Conservation (phyloP, 805 yeast species). For the Lipomyces yamanashiensis region DNA sequence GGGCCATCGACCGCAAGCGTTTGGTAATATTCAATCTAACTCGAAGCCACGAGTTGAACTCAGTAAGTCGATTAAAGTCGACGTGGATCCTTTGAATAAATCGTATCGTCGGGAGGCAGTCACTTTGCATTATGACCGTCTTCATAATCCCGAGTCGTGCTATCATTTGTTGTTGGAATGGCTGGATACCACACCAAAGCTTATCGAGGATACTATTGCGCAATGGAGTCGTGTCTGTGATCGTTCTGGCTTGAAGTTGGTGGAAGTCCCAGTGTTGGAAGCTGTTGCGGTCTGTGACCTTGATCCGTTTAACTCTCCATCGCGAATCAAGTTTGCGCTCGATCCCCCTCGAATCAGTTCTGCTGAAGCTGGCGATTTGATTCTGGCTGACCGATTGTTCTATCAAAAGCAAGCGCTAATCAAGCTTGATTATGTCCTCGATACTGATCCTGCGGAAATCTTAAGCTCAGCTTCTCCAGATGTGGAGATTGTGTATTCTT, state of each 20-base stretch:
- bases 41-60: slow-evolving; percentile 53
- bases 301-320: slow-evolving; percentile 88
- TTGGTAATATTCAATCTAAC: slow-evolving; percentile 14
- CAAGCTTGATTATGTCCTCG: slow-evolving; percentile 74
- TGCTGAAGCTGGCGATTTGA: slow-evolving; percentile 22
- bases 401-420: slow-evolving; percentile 78
- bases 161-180: slow-evolving; percentile 91
- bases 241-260: slow-evolving; percentile 75
- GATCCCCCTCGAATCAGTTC: slow-evolving; percentile 59
- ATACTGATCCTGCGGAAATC: slow-evolving; percentile 66
- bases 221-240: slow-evolving; percentile 85
- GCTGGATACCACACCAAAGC: slow-evolving; percentile 85
- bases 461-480: slow-evolving; percentile 42
- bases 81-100: slow-evolving; percentile 72
- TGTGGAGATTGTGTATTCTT: slow-evolving; percentile 78
- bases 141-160: slow-evolving; percentile 93
- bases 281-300: slow-evolving; percentile 71
- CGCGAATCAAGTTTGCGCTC: slow-evolving; percentile 65
- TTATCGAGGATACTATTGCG: slow-evolving; percentile 76
- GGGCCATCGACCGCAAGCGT: slow-evolving; percentile 23
- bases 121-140: slow-evolving; percentile 85
- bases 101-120: slow-evolving; percentile 80
- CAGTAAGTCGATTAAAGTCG: slow-evolving; percentile 67
- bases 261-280: slow-evolving; percentile 92
- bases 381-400: slow-evolving; percentile 55